A percentile compares a stretch with the other conserved stretches of the same genome.
phyloP scores from a whole-genome alignment of 2,329 filamentous ascomycete genomes.

The Orbilia brochopaga region DNA sequence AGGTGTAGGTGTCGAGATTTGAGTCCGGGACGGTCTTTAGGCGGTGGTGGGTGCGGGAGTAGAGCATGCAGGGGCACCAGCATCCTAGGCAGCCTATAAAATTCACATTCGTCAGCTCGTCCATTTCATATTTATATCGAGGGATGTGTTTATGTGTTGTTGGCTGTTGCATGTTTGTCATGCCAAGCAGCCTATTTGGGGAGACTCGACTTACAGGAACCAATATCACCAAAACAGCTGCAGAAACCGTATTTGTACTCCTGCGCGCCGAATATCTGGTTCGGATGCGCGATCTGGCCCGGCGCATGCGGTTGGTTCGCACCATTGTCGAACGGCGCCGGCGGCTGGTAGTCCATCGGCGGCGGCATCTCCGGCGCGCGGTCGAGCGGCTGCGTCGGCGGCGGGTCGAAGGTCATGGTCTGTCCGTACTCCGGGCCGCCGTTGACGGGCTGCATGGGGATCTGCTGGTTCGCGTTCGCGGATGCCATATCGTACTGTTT shows the following conservation, averaged over 20 bases:
- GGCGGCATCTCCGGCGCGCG: constrained; percentile 38
- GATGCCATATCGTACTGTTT: constrained; percentile 46
- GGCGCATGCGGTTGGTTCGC: constrained; percentile 53
- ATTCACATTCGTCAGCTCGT: constrained; percentile 8
- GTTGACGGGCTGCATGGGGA: constrained; percentile 35
- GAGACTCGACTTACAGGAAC: constrained; percentile 52
- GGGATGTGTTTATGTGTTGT: constrained; percentile 32
- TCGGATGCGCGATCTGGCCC: constrained; percentile 55
- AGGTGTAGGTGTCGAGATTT: constrained; percentile 52
- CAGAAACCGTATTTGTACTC: constrained; percentile 54
- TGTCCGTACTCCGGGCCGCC: constrained; percentile 33
- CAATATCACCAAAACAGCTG: constrained; percentile 54
- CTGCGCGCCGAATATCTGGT: constrained; percentile 54
- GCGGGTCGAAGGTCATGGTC: constrained; percentile 47
- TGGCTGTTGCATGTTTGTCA: constrained; percentile 17
- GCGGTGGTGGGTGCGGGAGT: constrained; percentile 55
- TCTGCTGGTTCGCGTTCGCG: constrained; percentile 28
- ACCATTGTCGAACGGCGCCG: constrained; percentile 46
- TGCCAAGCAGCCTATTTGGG: constrained; percentile 6
- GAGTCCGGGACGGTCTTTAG: constrained; percentile 55
- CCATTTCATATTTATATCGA: neutral
- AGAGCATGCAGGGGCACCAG: constrained; percentile 56
- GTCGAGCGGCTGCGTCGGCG: constrained; percentile 48
- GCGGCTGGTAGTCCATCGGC: constrained; percentile 46
- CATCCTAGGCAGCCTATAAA: constrained; percentile 53